A percentile compares a stretch with the other conserved stretches of the same genome.
phyloP scores from a whole-genome alignment of 192 early-diverging fungal species.

The Nowakowskiella sp. region DNA sequence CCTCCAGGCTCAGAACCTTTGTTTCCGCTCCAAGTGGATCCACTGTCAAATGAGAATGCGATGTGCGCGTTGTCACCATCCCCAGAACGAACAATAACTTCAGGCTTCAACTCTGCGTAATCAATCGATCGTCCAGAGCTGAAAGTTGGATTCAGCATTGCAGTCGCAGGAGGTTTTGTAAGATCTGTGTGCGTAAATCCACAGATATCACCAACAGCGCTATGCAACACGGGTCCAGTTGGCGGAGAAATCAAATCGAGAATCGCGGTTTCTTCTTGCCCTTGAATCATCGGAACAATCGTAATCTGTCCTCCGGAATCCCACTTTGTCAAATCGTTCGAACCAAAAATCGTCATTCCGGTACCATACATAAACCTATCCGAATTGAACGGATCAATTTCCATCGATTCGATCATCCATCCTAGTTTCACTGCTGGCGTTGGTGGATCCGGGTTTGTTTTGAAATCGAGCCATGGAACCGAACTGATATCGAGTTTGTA shows the following conservation, averaged over 20 bases:
- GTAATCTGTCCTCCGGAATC: constrained; percentile 4
- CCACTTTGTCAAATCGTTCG: constrained; percentile 9
- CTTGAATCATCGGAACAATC: background rate
- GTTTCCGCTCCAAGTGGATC: constrained; percentile 1
- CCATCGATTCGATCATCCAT: constrained; percentile 11
- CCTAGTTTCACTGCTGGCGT: constrained; percentile 3
- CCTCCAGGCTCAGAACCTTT: background rate
- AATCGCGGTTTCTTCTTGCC: constrained; percentile 7
- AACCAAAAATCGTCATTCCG: constrained; percentile 7
- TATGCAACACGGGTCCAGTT: background rate
- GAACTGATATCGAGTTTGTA: constrained; percentile 5
- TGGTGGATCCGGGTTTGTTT: constrained; percentile 3
- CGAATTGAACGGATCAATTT: constrained; percentile 10
- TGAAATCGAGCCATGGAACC: constrained; percentile 4
- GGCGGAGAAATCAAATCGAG: constrained; percentile 8
- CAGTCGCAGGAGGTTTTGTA: background rate
- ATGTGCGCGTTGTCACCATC: background rate
- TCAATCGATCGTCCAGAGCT: constrained; percentile 1
- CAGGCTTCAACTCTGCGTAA: constrained; percentile 6
- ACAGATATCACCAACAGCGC: constrained; percentile 6
- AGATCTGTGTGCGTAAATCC: constrained; percentile 9
- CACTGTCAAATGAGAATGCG: constrained; percentile 2
- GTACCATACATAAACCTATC: constrained; percentile 8
- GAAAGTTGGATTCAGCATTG: background rate
- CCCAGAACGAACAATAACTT: constrained; percentile 4